A percentile compares a stretch with the other conserved stretches of the same genome.
These are phyloP conservation scores for Starmera quercuum DNA, from an alignment of 805 yeast genomes.

Conservation along the genomic window DNA sequence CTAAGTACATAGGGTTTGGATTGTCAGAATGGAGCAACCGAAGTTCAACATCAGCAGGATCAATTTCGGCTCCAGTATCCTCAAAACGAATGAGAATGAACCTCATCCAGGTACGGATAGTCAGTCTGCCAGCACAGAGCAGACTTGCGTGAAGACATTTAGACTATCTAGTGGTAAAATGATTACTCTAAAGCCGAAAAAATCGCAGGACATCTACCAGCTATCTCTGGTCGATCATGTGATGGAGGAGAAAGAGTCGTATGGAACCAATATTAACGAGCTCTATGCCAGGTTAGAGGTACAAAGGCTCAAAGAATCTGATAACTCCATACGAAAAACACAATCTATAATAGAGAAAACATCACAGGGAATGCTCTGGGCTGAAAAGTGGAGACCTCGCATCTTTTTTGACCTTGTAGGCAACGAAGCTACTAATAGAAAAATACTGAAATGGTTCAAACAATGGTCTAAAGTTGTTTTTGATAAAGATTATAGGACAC, in stretches of 20 bases:
- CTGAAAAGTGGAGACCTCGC: slow-evolving; percentile 64
- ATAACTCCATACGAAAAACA: neutral
- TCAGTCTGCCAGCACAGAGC: neutral
- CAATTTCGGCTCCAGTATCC: neutral
- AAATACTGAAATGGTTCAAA: slow-evolving; percentile 53
- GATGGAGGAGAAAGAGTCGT: slow-evolving; percentile 20
- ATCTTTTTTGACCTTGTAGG: slow-evolving; percentile 63
- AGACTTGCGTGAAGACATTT: neutral
- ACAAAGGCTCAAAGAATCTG: slow-evolving; percentile 10
- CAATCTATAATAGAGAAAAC: slow-evolving; percentile 2
- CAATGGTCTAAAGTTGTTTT: slow-evolving; percentile 60
- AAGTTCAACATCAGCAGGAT: neutral
- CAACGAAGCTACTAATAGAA: slow-evolving; percentile 56
- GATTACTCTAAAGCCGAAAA: neutral
- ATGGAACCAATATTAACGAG: slow-evolving; percentile 32
- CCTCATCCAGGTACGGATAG: too few relatives aligned
- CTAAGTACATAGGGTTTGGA: too few relatives aligned
- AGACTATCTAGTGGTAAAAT: neutral
- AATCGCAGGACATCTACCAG: neutral
- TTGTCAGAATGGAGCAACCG: neutral
- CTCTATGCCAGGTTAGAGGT: slow-evolving; percentile 25
- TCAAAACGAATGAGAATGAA: neutral
- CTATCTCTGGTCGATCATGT: neutral
- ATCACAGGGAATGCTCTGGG: slow-evolving; percentile 27
- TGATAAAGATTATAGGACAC: slow-evolving; percentile 31